Percentiles rank a stretch among this genome's conserved stretches.
These are phyloP conservation scores for Nyssa sinensis DNA, from an alignment of 148 eudicot genomes.

Conservation along the genomic window DNA sequence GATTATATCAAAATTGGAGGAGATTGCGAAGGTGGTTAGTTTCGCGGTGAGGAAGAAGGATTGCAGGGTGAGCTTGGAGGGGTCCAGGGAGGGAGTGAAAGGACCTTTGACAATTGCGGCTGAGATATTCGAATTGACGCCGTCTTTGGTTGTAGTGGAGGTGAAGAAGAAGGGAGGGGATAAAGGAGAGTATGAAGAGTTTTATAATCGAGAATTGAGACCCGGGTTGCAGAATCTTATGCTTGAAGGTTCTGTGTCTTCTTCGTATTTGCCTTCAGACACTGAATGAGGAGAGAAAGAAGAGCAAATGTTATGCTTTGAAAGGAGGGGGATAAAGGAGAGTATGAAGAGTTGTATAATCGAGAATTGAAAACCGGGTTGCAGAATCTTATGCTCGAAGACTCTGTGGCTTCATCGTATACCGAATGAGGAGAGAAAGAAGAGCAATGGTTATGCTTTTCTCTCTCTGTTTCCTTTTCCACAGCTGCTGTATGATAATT, in stretches of 20 bases:
- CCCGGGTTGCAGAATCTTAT: conserved; percentile 55
- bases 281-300: conserved; percentile 34
- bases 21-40: conserved; percentile 72
- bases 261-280: conserved; percentile 41
- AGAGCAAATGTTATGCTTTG: conserved; percentile 14
- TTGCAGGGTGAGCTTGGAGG: conserved; percentile 71
- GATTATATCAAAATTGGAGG: conserved; percentile 73
- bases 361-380: conserved; percentile 62
- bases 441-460: conserved; percentile 3
- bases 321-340: conserved; percentile 69
- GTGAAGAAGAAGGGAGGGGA: conserved; percentile 82
- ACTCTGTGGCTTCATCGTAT: conserved; percentile 21
- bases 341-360: conserved; percentile 66
- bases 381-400: conserved; percentile 34
- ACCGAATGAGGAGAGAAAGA: conserved; percentile 34
- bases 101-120: conserved; percentile 68
- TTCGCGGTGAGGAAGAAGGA: conserved; percentile 76
- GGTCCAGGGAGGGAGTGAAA: conserved; percentile 59
- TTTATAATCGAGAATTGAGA: conserved; percentile 53
- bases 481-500: not conserved
- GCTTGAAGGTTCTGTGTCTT: conserved; percentile 19
- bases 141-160: conserved; percentile 66
- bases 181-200: conserved; percentile 64
- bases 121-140: conserved; percentile 83
- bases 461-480: not conserved